Conservation (phyloP, 192 early-diverging fungal genomes). For the Coemansia sp. region DNA sequence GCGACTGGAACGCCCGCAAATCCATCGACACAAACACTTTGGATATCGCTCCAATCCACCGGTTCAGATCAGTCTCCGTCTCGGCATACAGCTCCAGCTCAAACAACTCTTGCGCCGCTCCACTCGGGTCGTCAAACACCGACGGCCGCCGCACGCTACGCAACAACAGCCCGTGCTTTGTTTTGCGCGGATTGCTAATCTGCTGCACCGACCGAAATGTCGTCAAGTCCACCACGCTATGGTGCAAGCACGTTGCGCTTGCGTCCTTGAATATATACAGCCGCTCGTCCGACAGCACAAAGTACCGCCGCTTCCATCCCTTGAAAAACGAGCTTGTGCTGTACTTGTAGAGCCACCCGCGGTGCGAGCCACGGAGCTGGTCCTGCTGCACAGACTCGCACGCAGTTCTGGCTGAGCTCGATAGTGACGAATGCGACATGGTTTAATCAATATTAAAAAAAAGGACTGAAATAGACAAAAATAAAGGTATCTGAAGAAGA, state of each 20-base stretch:
- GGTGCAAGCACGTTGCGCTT: slow-evolving; percentile 15
- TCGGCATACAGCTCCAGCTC: slow-evolving; percentile 51
- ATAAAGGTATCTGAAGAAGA: not conserved
- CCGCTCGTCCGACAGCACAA: slow-evolving; percentile 49
- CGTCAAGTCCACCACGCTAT: slow-evolving; percentile 35
- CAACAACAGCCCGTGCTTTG: slow-evolving; percentile 39
- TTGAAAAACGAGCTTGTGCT: slow-evolving; percentile 36
- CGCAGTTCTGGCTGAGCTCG: slow-evolving; percentile 32
- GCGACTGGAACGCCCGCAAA: slow-evolving; percentile 48
- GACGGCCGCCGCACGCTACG: slow-evolving; percentile 41
- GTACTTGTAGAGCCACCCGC: slow-evolving; percentile 52
- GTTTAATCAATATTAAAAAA: not conserved
- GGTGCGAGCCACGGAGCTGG: slow-evolving; percentile 33
- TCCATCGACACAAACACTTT: slow-evolving; percentile 53
- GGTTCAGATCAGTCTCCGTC: slow-evolving; percentile 26
- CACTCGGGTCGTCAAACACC: slow-evolving; percentile 38
- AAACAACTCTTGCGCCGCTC: slow-evolving; percentile 24
- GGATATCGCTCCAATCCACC: slow-evolving; percentile 45
- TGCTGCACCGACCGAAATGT: slow-evolving; percentile 47
- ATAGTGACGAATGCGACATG: slow-evolving; percentile 6
- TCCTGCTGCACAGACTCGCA: slow-evolving; percentile 33
- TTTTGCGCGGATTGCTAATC: slow-evolving; percentile 43
- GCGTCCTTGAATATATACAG: slow-evolving; percentile 50
- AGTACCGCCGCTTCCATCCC: slow-evolving; percentile 46
- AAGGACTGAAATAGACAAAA: not conserved